These are phyloP conservation scores for Kappamyces sp. DNA, from an alignment of 192 early-diverging fungal genomes.

Conservation along the genomic window DNA sequence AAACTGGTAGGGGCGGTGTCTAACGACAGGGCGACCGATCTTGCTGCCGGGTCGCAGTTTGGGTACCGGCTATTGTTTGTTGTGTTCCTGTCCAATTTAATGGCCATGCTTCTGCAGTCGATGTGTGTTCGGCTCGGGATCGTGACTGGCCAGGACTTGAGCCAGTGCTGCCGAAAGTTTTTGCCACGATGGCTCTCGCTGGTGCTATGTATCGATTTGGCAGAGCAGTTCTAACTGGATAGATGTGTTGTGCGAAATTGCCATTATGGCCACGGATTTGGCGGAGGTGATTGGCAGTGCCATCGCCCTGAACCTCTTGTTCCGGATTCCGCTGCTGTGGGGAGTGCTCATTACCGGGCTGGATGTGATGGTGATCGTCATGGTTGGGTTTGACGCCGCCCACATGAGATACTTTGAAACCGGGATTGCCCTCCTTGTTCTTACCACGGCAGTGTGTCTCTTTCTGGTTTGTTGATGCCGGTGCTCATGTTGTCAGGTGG, in stretches of 20 bases:
- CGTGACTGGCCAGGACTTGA: constrained; percentile 67
- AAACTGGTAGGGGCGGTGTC: constrained; percentile 49
- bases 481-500: constrained; percentile 20
- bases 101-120: constrained; percentile 71
- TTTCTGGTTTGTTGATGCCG: constrained; percentile 16
- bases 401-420: constrained; percentile 59
- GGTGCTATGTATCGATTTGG: constrained; percentile 33
- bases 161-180: constrained; percentile 58
- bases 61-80: constrained; percentile 70
- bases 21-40: constrained; percentile 51
- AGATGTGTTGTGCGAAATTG: constrained; percentile 62
- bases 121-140: constrained; percentile 72
- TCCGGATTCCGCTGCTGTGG: constrained; percentile 59
- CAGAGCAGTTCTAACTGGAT: too few species aligned
- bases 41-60: constrained; percentile 67
- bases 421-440: constrained; percentile 61
- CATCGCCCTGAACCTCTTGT: constrained; percentile 71
- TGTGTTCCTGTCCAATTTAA: constrained; percentile 65
- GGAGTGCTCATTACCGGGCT: constrained; percentile 70
- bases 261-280: constrained; percentile 76
- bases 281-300: constrained; percentile 90
- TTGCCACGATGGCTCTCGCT: constrained; percentile 56
- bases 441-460: constrained; percentile 62
- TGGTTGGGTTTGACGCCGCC: constrained; percentile 57
- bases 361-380: constrained; percentile 63